Evolutionary conservation across 177 flowering plant species (phyloP).

Genomic region (Telopea speciosissima): DNA sequence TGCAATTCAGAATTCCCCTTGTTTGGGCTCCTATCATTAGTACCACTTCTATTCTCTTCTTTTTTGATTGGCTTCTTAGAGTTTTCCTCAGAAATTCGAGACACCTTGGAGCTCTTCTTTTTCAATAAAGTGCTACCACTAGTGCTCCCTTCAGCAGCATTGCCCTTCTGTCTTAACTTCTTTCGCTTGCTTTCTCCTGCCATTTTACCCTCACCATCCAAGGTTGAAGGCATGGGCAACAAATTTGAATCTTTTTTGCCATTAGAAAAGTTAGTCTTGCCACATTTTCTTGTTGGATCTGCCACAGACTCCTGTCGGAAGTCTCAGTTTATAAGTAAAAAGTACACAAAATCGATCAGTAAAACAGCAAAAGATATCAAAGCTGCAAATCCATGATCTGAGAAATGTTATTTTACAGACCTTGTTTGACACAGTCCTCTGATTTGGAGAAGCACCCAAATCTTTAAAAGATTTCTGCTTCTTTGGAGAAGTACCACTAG

Average conservation of each 20-base stretch:
- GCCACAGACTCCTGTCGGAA: conserved; percentile 26
- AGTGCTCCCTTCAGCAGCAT: conserved; percentile 5
- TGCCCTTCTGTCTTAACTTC: conserved; percentile 8
- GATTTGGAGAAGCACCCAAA: too few species aligned
- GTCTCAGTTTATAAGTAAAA: neutral
- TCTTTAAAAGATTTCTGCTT: too few species aligned
- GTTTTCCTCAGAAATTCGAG: conserved; percentile 1
- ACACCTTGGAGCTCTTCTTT: conserved; percentile 4
- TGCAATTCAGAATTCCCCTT: neutral
- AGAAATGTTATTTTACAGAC: conserved; percentile 9
- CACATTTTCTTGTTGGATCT: conserved; percentile 32
- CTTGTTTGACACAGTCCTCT: conserved; percentile 18
- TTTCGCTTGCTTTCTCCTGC: conserved; percentile 17
- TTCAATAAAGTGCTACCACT: neutral
- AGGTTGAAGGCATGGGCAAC: conserved; percentile 3
- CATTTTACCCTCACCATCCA: conserved; percentile 16
- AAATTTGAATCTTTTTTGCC: conserved; percentile 24
- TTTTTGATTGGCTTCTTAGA: conserved; percentile 1
- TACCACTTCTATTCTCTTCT: neutral
- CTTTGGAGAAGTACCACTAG: too few species aligned
- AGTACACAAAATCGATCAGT: neutral
- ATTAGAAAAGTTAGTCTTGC: conserved; percentile 49
- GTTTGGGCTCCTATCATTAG: neutral
- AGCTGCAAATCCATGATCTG: neutral
- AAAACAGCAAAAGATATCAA: neutral